Conservation (phyloP, 768 basidiomycete species). For the Cyathus striatus region DNA sequence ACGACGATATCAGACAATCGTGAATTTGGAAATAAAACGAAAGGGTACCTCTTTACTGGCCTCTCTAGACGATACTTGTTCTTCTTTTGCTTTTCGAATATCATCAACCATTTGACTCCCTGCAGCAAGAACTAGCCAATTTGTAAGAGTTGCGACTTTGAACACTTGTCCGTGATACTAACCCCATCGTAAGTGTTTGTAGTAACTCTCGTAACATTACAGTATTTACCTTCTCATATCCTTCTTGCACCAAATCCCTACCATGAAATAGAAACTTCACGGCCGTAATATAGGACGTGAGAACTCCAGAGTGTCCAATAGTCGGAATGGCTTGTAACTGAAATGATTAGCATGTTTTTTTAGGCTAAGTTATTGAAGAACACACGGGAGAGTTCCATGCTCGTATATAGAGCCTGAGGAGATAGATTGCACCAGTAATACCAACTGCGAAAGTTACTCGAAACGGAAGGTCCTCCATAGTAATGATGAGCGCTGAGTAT, state of each 20-base stretch:
- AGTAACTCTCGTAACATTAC: background rate
- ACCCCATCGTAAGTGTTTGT: background rate
- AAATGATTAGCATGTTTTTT: background rate
- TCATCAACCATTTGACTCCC: constrained; percentile 24
- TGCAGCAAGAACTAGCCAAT: constrained; percentile 25
- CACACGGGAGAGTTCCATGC: background rate
- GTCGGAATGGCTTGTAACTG: constrained; percentile 10
- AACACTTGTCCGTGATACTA: constrained; percentile 1
- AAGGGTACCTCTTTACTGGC: constrained; percentile 1
- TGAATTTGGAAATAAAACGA: background rate
- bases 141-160: constrained; percentile 10
- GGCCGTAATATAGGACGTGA: constrained; percentile 7
- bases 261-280: constrained; percentile 6
- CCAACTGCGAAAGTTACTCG: background rate
- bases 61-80: constrained; percentile 16
- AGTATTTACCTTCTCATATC: constrained; percentile 9
- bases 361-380: background rate
- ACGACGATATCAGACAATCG: constrained; percentile 8
- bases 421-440: background rate
- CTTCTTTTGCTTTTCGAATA: constrained; percentile 23
- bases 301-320: constrained; percentile 7
- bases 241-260: constrained; percentile 9
- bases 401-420: background rate
- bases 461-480: background rate
- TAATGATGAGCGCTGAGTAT: too few relatives aligned